Evolutionary conservation across 2,329 filamentous ascomycete genomes (phyloP).

Genomic region (Corinectria fuckeliana): DNA sequence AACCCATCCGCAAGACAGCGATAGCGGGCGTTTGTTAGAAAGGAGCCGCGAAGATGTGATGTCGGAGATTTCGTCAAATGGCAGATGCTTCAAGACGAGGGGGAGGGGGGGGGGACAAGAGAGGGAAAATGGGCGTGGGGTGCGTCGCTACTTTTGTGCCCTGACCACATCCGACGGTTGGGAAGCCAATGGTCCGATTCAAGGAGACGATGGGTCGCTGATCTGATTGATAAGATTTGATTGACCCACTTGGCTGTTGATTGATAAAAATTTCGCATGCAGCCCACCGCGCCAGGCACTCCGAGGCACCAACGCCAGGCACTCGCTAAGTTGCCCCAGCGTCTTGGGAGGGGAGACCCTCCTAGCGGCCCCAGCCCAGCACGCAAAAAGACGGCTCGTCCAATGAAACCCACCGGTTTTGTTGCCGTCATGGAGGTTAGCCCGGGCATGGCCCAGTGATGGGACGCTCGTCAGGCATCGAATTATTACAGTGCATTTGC

Average conservation of each 20-base stretch:
- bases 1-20: conserved; percentile 7
- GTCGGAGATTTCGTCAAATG: conserved; percentile 11
- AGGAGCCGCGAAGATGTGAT: conserved; percentile 18
- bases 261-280: conserved; percentile 48
- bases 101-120: conserved; percentile 14
- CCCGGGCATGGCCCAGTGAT: neutral
- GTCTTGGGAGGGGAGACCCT: conserved; percentile 3
- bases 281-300: conserved; percentile 31
- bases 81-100: conserved; percentile 3
- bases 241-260: too few species aligned
- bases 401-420: neutral
- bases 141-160: conserved; percentile 39
- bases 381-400: conserved; percentile 4
- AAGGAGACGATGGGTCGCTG: conserved; percentile 44
- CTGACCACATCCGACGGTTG: conserved; percentile 34
- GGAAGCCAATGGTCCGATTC: conserved; percentile 43
- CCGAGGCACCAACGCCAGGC: conserved; percentile 21
- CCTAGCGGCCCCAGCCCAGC: conserved; percentile 1
- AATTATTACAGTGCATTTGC: conserved; percentile 11
- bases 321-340: conserved; percentile 2
- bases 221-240: conserved; percentile 59
- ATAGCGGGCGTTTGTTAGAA: conserved; percentile 4
- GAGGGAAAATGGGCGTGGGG: conserved; percentile 36
- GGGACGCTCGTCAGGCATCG: conserved; percentile 11
- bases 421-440: neutral